Evolutionary conservation across 768 basidiomycete species (phyloP), one percentile per base, ranked within the genome.

Genomic region (Amanita pseudoporphyria): DNA sequence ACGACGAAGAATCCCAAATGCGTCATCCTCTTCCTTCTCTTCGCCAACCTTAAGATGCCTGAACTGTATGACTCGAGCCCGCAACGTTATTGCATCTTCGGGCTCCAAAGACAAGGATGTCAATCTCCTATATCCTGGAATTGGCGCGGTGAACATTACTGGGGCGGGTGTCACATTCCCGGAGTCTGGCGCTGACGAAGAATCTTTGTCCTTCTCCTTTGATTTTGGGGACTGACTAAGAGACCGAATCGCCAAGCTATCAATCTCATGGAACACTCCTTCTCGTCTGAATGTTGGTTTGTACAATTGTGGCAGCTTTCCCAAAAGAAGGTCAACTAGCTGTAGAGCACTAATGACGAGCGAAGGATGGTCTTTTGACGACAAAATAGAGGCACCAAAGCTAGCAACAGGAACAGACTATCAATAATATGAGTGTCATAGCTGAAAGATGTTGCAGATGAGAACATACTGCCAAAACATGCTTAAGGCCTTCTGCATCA

Each of bases 231-330:
- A 57, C 0, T 79, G 71, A 4, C 75, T 69, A 31, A 95, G 69
- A 6, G 74, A 60, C 44, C 84, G 77, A 10, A 73, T 73, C 6
- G 91, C 84, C 24, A 94, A 68, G 7, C 70, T 63, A 56, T 93
- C 92, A 32, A 99, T 82, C 63, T 98, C 96, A 64, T 97, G 88
- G 64, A 96, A 83, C 24, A 98, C 96, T 7, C 96, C 96, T 67
- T 99, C 95, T 24, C 94, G 77, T 18, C 89, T 81, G 74, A 98
- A 92, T 0, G 85, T 82, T 14, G 90, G 86, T 60, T 81, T 82
- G 66, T 96, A 98, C 45, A 90, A 76, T 10, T 79, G 70, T 7
- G 90, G 84, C 38, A 92, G 74, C 65, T 96, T 98, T 60, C 70
- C 73, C 45, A 97, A 70, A 6, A 98, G 79, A 21, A 98, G 70